A percentile compares a stretch with the other conserved stretches of the same genome.
phyloP scores from a whole-genome alignment of 2,329 filamentous ascomycete genomes.

The Fusarium subglutinans region DNA sequence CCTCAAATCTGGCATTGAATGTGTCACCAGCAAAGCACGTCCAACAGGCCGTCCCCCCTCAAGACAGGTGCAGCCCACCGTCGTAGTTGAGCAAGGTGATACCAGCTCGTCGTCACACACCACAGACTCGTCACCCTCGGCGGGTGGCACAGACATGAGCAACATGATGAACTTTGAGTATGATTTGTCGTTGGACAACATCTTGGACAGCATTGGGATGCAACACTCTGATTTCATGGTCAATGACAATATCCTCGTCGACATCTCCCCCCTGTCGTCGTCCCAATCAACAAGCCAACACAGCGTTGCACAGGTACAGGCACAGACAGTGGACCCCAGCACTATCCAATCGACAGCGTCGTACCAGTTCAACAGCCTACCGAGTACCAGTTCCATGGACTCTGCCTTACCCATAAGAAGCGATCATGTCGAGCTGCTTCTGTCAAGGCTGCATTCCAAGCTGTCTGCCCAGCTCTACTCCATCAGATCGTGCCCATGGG shows the following conservation, averaged over 20 bases:
- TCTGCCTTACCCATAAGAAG: not conserved
- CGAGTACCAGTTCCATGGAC: not conserved
- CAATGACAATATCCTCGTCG: not conserved
- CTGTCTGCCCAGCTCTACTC: not conserved
- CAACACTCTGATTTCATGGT: not conserved
- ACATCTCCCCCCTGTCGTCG: not conserved
- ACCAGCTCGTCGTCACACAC: not conserved
- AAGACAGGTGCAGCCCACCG: not conserved
- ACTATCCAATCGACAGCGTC: not conserved
- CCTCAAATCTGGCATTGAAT: not conserved
- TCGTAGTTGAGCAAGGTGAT: not conserved
- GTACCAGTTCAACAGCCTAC: not conserved
- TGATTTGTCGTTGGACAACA: not conserved
- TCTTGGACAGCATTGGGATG: not conserved
- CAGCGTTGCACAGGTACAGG: not conserved
- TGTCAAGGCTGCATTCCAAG: not conserved
- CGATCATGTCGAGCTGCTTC: not conserved
- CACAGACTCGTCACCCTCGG: not conserved
- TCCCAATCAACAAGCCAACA: not conserved
- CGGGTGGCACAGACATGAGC: not conserved
- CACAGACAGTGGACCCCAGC: not conserved
- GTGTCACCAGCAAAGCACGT: not conserved
- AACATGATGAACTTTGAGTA: not conserved
- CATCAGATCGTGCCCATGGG: not conserved
- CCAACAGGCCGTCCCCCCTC: not conserved